Evolutionary conservation across 345 rosid genomes (phyloP).

Genomic region (Eucalyptus marginata): DNA sequence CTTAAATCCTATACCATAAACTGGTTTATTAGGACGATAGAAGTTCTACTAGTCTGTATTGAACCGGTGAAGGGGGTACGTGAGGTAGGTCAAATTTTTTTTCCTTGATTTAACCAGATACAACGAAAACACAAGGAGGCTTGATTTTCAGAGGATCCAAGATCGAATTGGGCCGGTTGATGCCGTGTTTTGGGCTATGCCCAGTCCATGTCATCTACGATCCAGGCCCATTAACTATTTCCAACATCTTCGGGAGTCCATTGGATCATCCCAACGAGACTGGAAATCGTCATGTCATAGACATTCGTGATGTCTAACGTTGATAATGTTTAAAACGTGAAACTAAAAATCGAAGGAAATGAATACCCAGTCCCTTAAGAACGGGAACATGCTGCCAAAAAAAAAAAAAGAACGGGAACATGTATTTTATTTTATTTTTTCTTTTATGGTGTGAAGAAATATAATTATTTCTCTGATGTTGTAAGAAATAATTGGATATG

Average conservation of each 20-base stretch:
- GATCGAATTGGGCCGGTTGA: not conserved
- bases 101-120: not conserved
- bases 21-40: not conserved
- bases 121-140: not conserved
- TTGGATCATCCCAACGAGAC: not conserved
- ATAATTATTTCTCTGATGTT: not conserved
- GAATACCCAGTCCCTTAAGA: not conserved
- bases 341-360: not conserved
- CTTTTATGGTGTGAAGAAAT: not conserved
- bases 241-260: not conserved
- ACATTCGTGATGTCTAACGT: not conserved
- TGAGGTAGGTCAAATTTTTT: not conserved
- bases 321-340: not conserved
- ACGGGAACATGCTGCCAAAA: rapidly evolving
- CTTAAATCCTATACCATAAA: not conserved
- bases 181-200: not conserved
- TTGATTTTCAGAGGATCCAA: not conserved
- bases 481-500: too few species aligned
- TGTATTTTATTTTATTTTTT: too few species aligned
- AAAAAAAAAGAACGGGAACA: not conserved
- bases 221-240: not conserved
- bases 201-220: not conserved
- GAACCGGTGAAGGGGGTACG: not conserved
- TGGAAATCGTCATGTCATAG: not conserved
- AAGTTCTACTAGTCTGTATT: not conserved